Conservation (phyloP, 148 eudicot species). For the Camellia lanceoleosa region DNA sequence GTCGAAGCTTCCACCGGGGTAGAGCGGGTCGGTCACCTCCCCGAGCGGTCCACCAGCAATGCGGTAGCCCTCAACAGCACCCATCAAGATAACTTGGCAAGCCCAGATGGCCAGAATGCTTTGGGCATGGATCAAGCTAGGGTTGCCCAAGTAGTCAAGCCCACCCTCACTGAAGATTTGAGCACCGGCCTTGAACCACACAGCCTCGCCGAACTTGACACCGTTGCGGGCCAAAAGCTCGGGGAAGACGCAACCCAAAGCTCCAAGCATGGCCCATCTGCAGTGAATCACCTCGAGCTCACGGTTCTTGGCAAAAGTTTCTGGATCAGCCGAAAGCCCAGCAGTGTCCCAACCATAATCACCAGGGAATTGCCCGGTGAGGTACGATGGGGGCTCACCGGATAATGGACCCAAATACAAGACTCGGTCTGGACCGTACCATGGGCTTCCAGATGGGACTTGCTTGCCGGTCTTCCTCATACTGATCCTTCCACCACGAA, state of each 20-base stretch:
- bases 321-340: slow-evolving; percentile 30
- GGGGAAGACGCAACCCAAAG: slow-evolving; percentile 37
- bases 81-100: slow-evolving; percentile 33
- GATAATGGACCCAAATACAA: slow-evolving; percentile 30
- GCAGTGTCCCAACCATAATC: slow-evolving; percentile 35
- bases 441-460: slow-evolving; percentile 21
- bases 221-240: slow-evolving; percentile 39
- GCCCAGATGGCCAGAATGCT: slow-evolving; percentile 38
- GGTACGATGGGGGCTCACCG: slow-evolving; percentile 30
- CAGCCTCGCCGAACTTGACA: slow-evolving; percentile 37
- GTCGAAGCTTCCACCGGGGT: slow-evolving; percentile 37
- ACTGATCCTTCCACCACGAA: slow-evolving; percentile 20
- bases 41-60: slow-evolving; percentile 35
- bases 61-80: slow-evolving; percentile 38
- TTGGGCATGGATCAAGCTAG: slow-evolving; percentile 37
- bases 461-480: slow-evolving; percentile 24
- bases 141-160: slow-evolving; percentile 34
- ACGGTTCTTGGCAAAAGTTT: slow-evolving; percentile 28
- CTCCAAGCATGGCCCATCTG: slow-evolving; percentile 34
- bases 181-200: slow-evolving; percentile 39
- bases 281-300: slow-evolving; percentile 30
- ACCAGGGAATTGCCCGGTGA: slow-evolving; percentile 31
- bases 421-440: slow-evolving; percentile 30
- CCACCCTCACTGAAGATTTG: slow-evolving; percentile 38
- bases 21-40: slow-evolving; percentile 33